Evolutionary conservation across 2,329 filamentous ascomycete species (phyloP), one percentile per base, ranked within the genome.

Genomic region (Neoarthrinium moseri): DNA sequence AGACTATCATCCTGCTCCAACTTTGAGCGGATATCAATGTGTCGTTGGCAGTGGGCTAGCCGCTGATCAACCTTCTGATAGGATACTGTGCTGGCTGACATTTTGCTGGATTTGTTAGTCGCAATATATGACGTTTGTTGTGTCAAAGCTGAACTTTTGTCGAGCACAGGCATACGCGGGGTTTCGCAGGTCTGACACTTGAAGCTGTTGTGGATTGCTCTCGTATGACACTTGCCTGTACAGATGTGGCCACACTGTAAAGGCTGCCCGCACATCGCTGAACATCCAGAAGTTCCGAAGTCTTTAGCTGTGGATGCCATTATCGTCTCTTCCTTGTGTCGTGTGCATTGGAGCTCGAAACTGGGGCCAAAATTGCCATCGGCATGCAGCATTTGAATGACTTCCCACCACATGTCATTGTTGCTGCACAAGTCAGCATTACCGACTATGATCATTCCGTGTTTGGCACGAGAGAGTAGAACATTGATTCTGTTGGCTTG

Each of bases 371-470:
- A 55, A 26, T 74, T 76, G 3, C 65, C 66, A 0, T 62, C 56
- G 0, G 53, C 53, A 6, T 64, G 49, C 1, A 91, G 63, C 20
- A 84, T 77, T 0, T 65, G 47, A 7, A 83, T 61, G 0, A 89
- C 79, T 0, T 78, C 55, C 0, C 61, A 56, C 86, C 85, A 90
- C 83, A 89, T 89, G 0, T 64, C 58, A 0, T 88, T 71, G 17
- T 70, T 62, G 0, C 57, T 57, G 22, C 75, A 84, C 0, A 83
- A 89, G 0, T 75, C 60, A 0, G 80, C 57, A 54, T 89, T 85
- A 2, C 86, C 84, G 27, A 91, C 81, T 15, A 91, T 68, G 56
- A 84, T 87, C 74, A 90, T 81, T 0, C 86, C 84, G 52, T 89
- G 79, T 52, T 81, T 70, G 0, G 86, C 85, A 4, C 86, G 78